These are phyloP conservation scores for Rhodomyrtus tomentosa DNA, from an alignment of 345 rosid species.

Conservation along the genomic window DNA sequence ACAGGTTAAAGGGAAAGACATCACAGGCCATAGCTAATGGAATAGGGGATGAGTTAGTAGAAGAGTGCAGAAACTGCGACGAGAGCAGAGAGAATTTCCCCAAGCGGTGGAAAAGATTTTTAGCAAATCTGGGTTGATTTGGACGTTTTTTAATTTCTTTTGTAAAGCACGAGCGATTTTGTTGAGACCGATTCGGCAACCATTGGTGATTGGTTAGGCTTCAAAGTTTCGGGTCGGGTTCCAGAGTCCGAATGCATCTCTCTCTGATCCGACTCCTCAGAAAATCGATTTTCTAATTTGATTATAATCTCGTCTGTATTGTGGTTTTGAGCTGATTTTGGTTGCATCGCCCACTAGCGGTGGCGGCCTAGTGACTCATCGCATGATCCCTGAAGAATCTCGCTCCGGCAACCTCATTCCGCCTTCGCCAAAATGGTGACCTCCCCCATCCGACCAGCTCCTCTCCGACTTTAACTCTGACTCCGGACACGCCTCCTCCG, in stretches of 20 bases:
- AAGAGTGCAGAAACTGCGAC: too few relatives aligned
- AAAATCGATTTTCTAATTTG: neutral
- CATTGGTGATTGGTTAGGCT: neutral
- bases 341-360: neutral
- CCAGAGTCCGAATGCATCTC: neutral
- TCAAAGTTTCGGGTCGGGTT: neutral
- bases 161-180: too few relatives aligned
- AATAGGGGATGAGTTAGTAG: too few relatives aligned
- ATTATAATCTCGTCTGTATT: neutral
- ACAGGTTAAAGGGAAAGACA: too few relatives aligned
- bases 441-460: slow-evolving; percentile 16
- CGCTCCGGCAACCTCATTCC: too few relatives aligned
- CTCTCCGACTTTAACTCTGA: slow-evolving; percentile 44
- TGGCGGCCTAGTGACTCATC: neutral
- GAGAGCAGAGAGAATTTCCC: too few relatives aligned
- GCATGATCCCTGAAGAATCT: neutral
- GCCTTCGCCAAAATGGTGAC: slow-evolving; percentile 19
- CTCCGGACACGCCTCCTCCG: slow-evolving; percentile 25
- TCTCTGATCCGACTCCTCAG: neutral
- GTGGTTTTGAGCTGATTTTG: neutral
- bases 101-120: too few relatives aligned
- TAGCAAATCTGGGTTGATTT: too few relatives aligned
- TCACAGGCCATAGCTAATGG: too few relatives aligned
- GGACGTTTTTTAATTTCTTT: too few relatives aligned
- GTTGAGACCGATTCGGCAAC: too few relatives aligned